Percentiles rank a stretch among this genome's conserved stretches.
Evolutionary conservation across 306 rosid genomes (phyloP).

Genomic region (Vigna angularis): DNA sequence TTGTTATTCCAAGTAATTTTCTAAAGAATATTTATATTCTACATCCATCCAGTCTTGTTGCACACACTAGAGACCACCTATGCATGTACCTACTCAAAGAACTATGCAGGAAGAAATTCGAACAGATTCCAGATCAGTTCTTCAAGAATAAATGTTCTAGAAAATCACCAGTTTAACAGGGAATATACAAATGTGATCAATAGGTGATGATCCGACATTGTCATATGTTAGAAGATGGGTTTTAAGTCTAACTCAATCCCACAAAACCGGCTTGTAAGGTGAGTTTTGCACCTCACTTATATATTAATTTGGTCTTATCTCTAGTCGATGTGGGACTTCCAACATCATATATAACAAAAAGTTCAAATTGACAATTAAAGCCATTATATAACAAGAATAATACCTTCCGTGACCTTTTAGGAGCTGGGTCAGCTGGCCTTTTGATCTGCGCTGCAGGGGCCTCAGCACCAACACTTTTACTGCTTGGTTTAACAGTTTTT

Average conservation of each 20-base stretch:
- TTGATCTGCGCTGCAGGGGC: slow-evolving; percentile 56
- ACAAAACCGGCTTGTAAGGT: no score
- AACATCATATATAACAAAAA: not conserved
- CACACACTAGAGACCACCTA: slow-evolving; percentile 4
- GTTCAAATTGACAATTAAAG: not conserved
- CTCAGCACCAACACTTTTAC: slow-evolving; percentile 57
- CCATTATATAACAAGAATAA: not conserved
- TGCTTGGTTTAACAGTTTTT: slow-evolving; percentile 58
- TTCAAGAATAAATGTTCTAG: slow-evolving; percentile 8
- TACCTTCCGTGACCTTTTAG: slow-evolving; percentile 78
- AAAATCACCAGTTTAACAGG: slow-evolving; percentile 8
- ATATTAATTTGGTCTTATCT: no score
- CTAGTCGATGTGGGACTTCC: no score
- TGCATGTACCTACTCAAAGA: not conserved
- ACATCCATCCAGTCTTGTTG: not conserved
- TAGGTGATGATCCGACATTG: slow-evolving; percentile 14
- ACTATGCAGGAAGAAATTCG: not conserved
- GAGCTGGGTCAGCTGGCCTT: slow-evolving; percentile 60
- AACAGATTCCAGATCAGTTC: slow-evolving; percentile 1
- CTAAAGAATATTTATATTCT: not conserved
- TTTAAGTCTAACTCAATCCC: no score
- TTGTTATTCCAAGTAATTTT: not conserved
- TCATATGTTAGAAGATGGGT: no score
- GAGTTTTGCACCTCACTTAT: no score
- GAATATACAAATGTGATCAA: not conserved